Evolutionary conservation across 768 basidiomycete genomes (phyloP), one percentile per base, ranked within the genome.

Genomic region (Naganishia onofrii): DNA sequence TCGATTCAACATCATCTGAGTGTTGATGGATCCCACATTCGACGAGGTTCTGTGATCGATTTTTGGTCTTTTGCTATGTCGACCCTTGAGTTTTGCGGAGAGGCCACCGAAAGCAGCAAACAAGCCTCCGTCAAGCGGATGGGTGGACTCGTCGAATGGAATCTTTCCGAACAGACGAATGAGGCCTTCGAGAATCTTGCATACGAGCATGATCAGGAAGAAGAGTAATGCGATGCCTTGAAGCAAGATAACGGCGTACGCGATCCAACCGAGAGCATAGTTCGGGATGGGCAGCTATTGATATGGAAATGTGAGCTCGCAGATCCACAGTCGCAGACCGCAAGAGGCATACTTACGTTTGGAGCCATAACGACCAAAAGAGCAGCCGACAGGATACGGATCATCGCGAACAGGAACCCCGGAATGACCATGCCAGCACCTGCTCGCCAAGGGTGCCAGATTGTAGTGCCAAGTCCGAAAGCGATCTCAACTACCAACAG

Each of bases 341-440:
- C 72, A 70, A 56, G 71, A 69, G 70, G 72, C 70, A 38, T 31
- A 83, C 91, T 80, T 80, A 97, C 95, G 71, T 89, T 87, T 31
- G 93, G 91, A 19, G 90, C 89, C 60, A 99, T 82, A 73, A 97
- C 91, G 74, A 99, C 90, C 55, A 97, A 84, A 38, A 99, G 81
- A 17, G 97, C 93, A 2, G 91, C 90, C 28, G 93, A 86, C 31
- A 93, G 88, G 75, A 96, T 94, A 73, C 95, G 85, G 26, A 90
- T 88, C 5, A 95, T 90, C 70, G 92, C 93, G 75, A 95, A 89
- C 76, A 96, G 83, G 84, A 97, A 97, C 79, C 91, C 93, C 70
- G 95, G 89, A 42, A 93, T 84, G 17, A 94, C 95, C 96, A 98
- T 98, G 71, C 92, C 91, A 1, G 95, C 93, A 0, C 95, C 93